Evolutionary conservation across 768 basidiomycete genomes (phyloP).

Genomic region (Russula vinacea): DNA sequence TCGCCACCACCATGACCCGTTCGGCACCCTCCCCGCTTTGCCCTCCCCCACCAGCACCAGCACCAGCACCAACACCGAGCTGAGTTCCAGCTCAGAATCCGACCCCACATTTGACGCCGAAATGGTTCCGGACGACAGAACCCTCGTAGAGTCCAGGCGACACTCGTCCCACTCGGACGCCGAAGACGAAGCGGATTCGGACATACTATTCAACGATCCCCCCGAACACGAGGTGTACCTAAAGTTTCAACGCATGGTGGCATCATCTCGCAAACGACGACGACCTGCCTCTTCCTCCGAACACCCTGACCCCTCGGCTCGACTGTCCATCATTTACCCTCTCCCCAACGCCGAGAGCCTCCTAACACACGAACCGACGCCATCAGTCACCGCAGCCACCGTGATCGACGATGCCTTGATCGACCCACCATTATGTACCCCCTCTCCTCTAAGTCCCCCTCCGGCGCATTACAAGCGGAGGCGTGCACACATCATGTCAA

Average conservation of each 20-base stretch:
- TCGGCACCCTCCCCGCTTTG: background rate
- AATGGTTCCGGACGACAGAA: conserved; percentile 19
- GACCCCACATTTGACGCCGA: conserved; percentile 14
- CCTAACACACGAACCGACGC: conserved; percentile 12
- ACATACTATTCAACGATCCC: background rate
- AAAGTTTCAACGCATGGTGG: background rate
- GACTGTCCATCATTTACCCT: conserved; percentile 23
- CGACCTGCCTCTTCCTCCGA: background rate
- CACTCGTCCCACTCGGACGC: conserved; percentile 5
- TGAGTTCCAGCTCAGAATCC: background rate
- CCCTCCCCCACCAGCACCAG: background rate
- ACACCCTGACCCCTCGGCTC: background rate
- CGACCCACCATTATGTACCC: background rate
- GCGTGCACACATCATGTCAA: conserved; percentile 20
- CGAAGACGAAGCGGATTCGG: background rate
- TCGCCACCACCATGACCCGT: conserved; percentile 4
- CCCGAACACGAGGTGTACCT: conserved; percentile 1
- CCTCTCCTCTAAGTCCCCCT: conserved; percentile 16
- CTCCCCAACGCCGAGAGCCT: conserved; percentile 18
- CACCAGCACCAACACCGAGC: background rate
- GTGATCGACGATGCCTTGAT: conserved; percentile 1
- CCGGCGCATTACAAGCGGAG: conserved; percentile 24
- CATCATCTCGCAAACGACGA: background rate
- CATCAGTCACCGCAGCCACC: background rate
- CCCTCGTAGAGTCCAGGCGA: conserved; percentile 17